phyloP scores from a whole-genome alignment of 2,329 filamentous ascomycete genomes.

The Cadophora sp. region DNA sequence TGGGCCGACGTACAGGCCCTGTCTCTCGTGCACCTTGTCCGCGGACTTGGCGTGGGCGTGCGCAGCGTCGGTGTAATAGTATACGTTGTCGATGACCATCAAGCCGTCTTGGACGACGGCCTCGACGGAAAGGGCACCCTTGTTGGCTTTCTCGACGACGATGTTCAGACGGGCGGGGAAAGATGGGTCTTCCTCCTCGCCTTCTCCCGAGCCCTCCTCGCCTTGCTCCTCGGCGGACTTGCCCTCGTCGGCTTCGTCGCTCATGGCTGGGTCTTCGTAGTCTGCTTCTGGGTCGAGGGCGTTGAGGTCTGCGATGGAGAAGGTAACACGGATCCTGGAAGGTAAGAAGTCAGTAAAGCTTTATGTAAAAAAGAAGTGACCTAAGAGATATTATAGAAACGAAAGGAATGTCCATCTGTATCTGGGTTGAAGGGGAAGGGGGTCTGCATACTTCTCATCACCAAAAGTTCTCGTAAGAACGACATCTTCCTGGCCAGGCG shows the following conservation, averaged over 20 bases:
- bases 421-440: conserved; percentile 39
- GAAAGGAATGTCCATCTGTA: neutral
- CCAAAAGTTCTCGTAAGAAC: conserved; percentile 82
- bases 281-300: conserved; percentile 66
- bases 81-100: conserved; percentile 89
- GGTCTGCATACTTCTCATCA: conserved; percentile 77
- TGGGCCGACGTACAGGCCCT: conserved; percentile 86
- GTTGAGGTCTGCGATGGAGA: conserved; percentile 85
- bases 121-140: conserved; percentile 87
- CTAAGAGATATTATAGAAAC: neutral
- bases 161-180: conserved; percentile 87
- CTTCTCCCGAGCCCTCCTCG: conserved; percentile 59
- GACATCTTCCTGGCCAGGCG: conserved; percentile 85
- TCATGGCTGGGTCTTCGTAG: conserved; percentile 61
- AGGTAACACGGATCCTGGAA: conserved; percentile 77
- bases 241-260: conserved; percentile 59
- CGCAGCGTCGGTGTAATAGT: conserved; percentile 81
- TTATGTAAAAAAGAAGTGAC: neutral
- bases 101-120: conserved; percentile 84
- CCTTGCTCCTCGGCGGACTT: conserved; percentile 61
- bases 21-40: conserved; percentile 78
- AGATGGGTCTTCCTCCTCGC: conserved; percentile 57
- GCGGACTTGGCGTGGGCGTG: conserved; percentile 78
- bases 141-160: conserved; percentile 84
- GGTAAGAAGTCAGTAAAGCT: neutral